Percentiles rank a stretch among this genome's conserved stretches.
Conservation (phyloP, 441 rosid genomes). For the Pelargonium myrrhifolium region DNA sequence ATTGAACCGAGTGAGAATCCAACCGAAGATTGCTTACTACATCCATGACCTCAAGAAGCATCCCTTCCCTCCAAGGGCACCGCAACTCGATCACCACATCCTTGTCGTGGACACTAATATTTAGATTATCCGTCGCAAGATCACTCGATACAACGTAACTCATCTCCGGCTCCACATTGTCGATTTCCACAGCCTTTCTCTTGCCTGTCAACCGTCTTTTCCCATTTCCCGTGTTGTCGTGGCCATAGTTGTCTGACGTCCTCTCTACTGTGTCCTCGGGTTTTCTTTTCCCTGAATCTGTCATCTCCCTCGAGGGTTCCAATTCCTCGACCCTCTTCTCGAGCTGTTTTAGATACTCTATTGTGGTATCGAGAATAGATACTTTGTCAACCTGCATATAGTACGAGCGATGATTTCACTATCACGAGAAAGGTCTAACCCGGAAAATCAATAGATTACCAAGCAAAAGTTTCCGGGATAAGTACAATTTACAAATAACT, state of each 20-base stretch:
- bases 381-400: conserved; percentile 63
- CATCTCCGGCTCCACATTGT: conserved; percentile 31
- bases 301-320: conserved; percentile 36
- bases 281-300: conserved; percentile 37
- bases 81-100: conserved; percentile 57
- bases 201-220: conserved; percentile 30
- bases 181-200: conserved; percentile 50
- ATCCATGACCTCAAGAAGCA: conserved; percentile 70
- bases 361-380: conserved; percentile 68
- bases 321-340: conserved; percentile 51
- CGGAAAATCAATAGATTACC: no score
- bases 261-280: conserved; percentile 44
- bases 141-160: conserved; percentile 28
- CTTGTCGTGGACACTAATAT: conserved; percentile 37
- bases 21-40: conserved; percentile 47
- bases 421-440: no score
- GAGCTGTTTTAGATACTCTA: conserved; percentile 59
- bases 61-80: conserved; percentile 80
- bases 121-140: conserved; percentile 35
- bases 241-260: conserved; percentile 49
- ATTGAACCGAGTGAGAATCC: conserved; percentile 71
- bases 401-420: background rate
- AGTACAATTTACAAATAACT: no score
- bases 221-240: conserved; percentile 12
- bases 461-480: no score